Percentiles rank a stretch among this genome's conserved stretches.
phyloP scores from a whole-genome alignment of 768 basidiomycete genomes.

The Lentinula boryana region DNA sequence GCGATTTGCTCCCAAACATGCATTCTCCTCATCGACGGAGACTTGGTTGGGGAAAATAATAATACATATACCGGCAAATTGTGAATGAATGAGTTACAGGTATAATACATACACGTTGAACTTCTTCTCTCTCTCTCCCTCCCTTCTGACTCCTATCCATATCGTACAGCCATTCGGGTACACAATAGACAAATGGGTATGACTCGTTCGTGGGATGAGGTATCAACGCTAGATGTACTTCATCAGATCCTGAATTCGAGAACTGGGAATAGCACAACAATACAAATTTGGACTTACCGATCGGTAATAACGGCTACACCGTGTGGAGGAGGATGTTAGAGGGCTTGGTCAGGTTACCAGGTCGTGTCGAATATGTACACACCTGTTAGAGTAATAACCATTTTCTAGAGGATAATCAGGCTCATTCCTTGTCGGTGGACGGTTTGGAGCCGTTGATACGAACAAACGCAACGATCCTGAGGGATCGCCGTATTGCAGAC shows the following conservation, averaged over 20 bases:
- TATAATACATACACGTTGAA: neutral
- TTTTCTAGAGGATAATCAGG: slow-evolving; percentile 4
- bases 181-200: neutral
- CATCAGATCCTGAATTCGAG: neutral
- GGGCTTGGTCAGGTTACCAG: no score
- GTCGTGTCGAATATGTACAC: neutral
- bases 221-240: neutral
- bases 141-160: neutral
- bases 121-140: neutral
- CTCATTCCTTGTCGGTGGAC: slow-evolving; percentile 23
- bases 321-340: neutral
- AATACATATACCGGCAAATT: neutral
- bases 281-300: neutral
- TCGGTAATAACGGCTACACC: slow-evolving; percentile 1
- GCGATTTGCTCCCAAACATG: neutral
- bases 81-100: neutral
- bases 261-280: neutral
- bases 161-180: neutral
- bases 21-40: no score
- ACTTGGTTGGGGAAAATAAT: neutral
- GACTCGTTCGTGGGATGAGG: neutral
- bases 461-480: slow-evolving; percentile 48
- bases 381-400: neutral
- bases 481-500: slow-evolving; percentile 37
- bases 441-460: slow-evolving; percentile 39